Percentiles rank a stretch among this genome's conserved stretches.
These are phyloP conservation scores for Spongospora subterranea DNA, from an alignment of 208 protist genomes.

Conservation along the genomic window DNA sequence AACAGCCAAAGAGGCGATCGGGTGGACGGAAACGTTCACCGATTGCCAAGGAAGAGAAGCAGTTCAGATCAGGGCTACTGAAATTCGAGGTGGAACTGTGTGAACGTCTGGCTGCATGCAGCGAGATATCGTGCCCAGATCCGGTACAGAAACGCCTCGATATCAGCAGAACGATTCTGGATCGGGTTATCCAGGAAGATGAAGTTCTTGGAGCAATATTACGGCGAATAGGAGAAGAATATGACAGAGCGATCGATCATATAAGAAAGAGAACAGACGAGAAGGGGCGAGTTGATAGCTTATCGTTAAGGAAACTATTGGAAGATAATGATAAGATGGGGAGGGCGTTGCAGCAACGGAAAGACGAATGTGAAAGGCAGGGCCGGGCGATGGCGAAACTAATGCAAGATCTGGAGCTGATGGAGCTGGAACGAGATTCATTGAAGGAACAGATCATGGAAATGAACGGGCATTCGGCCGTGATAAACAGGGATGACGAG, in stretches of 20 bases:
- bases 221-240: background rate
- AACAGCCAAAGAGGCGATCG: background rate
- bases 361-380: background rate
- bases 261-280: background rate
- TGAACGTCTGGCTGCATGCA: background rate
- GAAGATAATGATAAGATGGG: background rate
- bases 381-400: background rate
- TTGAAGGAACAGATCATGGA: background rate
- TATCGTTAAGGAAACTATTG: background rate
- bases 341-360: background rate
- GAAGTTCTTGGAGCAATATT: background rate
- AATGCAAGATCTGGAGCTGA: background rate
- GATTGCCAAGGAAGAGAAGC: background rate
- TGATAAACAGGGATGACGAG: too few species aligned
- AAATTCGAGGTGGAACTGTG: background rate
- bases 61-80: background rate
- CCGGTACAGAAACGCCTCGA: background rate
- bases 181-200: background rate
- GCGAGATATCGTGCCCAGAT: background rate
- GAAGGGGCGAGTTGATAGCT: background rate
- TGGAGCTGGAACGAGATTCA: background rate
- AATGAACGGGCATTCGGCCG: background rate
- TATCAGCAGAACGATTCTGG: background rate
- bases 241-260: background rate
- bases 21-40: background rate